These are phyloP conservation scores for Mallotus nudiflorus DNA, from an alignment of 345 rosid genomes.

Conservation along the genomic window DNA sequence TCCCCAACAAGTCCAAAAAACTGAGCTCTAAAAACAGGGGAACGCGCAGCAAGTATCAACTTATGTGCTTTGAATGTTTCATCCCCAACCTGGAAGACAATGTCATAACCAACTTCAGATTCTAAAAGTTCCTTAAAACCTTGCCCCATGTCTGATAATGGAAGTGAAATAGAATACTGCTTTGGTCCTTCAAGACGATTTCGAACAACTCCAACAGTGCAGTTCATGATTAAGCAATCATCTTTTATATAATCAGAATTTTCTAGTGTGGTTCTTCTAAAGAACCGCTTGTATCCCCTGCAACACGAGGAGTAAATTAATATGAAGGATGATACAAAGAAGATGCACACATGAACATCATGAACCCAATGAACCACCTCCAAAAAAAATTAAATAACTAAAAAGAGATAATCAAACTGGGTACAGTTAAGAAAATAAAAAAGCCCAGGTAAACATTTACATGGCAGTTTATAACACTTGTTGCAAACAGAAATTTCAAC, in stretches of 20 bases:
- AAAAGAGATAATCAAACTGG: no score
- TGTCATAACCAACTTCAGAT: constrained; percentile 72
- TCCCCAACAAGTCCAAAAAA: constrained; percentile 89
- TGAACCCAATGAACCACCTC: neutral
- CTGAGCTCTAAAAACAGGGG: constrained; percentile 92
- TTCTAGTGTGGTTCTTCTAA: constrained; percentile 66
- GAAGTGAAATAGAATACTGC: constrained; percentile 52
- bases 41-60: constrained; percentile 85
- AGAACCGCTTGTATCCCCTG: constrained; percentile 98
- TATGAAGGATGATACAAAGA: neutral
- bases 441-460: neutral
- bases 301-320: constrained; percentile 15
- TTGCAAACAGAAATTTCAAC: no score
- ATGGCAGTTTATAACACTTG: neutral
- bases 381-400: neutral
- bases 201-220: constrained; percentile 94
- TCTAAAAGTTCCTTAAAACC: constrained; percentile 69
- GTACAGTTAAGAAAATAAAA: neutral
- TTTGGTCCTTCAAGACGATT: constrained; percentile 72
- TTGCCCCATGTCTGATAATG: constrained; percentile 76
- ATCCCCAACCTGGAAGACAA: constrained; percentile 71
- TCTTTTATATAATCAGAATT: constrained; percentile 79
- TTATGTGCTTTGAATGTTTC: constrained; percentile 84
- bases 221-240: constrained; percentile 74
- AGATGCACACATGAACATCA: no score